Evolutionary conservation across 2,329 filamentous ascomycete species (phyloP).

Genomic region (Fusarium protoensiforme): DNA sequence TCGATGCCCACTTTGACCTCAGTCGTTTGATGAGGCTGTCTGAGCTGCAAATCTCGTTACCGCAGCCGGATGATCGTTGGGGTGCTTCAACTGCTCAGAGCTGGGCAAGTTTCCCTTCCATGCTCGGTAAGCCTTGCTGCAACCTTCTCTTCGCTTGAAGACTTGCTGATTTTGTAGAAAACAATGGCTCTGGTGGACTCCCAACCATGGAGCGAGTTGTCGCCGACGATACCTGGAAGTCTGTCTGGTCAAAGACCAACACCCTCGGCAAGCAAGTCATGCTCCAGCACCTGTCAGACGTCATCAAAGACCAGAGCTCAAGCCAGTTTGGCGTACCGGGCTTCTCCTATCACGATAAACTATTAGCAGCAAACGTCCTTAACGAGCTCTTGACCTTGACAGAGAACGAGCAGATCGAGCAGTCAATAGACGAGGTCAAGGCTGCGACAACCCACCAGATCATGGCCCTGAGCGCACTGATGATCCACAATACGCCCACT

Average conservation of each 20-base stretch:
- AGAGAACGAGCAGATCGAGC: constrained; percentile 9
- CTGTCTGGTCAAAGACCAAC: constrained; percentile 2
- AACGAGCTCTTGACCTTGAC: not conserved
- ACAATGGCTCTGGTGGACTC: not conserved
- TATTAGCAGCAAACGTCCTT: not conserved
- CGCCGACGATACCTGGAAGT: not conserved
- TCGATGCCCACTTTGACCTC: not conserved
- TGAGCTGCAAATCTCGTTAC: constrained; percentile 7
- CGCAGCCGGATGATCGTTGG: constrained; percentile 9
- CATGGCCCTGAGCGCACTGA: constrained; percentile 9
- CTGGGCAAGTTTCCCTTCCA: constrained; percentile 1
- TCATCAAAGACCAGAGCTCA: not conserved
- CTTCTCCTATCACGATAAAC: not conserved
- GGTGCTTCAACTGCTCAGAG: not conserved
- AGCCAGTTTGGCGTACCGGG: not conserved
- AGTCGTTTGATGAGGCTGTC: constrained; percentile 1
- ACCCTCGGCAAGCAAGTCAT: constrained; percentile 8
- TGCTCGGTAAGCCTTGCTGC: not conserved
- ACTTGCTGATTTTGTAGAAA: not conserved
- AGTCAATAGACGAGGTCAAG: constrained; percentile 10
- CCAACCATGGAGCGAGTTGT: constrained; percentile 3
- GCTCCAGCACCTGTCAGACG: not conserved
- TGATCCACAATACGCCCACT: constrained; percentile 5
- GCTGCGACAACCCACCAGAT: constrained; percentile 16
- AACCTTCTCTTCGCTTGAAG: not conserved